Evolutionary conservation across 257 asterid species (phyloP).

Genomic region (Solanum lycopersicoides): DNA sequence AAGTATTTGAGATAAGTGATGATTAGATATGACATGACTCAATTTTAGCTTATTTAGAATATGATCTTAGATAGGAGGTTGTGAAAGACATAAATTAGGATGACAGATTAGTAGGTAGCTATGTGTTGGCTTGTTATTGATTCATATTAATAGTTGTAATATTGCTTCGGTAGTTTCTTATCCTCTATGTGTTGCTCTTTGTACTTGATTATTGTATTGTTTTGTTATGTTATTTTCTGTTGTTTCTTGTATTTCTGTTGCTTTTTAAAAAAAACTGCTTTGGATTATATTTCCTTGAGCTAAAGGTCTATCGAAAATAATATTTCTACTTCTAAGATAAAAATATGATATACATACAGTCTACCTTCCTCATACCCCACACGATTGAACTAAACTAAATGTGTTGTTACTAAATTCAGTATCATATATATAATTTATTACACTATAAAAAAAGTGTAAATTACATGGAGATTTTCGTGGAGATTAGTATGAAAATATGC

Average conservation of each 20-base stretch:
- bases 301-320: background rate
- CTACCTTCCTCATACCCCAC: background rate
- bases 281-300: background rate
- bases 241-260: background rate
- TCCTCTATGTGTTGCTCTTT: background rate
- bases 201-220: background rate
- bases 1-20: background rate
- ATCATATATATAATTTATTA: background rate
- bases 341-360: accelerated
- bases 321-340: background rate
- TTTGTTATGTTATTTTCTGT: background rate
- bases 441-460: too few relatives aligned
- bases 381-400: too few relatives aligned
- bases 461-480: too few relatives aligned
- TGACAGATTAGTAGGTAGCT: background rate
- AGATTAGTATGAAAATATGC: too few relatives aligned
- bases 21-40: background rate
- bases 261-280: background rate
- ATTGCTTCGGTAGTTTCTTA: too few relatives aligned
- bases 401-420: background rate
- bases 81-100: background rate
- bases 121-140: background rate
- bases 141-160: background rate
- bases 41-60: background rate
- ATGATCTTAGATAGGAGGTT: background rate